Evolutionary conservation across 768 basidiomycete species (phyloP), one percentile per base, ranked within the genome.

Genomic region (Xanthoconium purpureum): DNA sequence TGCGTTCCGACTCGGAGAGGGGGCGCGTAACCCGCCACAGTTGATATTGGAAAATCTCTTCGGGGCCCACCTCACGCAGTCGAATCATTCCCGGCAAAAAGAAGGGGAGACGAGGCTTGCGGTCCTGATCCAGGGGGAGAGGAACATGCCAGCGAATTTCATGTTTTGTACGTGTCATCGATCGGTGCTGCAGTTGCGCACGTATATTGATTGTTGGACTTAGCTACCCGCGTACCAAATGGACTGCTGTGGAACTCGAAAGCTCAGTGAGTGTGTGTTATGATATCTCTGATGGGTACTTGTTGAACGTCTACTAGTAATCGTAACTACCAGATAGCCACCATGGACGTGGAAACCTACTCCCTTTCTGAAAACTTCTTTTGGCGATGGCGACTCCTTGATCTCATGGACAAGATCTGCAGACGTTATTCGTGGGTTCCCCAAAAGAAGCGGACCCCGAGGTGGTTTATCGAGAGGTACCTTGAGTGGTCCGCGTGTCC

Each of bases 391-490:
- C 79, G 78, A 18, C 72, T 83, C 1, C 62, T 81, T 24, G 73
- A 71, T 1, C 62, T 81, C 38, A 77, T 88, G 56, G 62, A 75
- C 0, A 69, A 79, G 29, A 77, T 85, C n/a, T 60, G 73, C 48
- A 54, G 66, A 15, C 71, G 57, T 1, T 75, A 80, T 51, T 59
- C 56, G 5, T 17, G 67, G 18, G 74, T 76, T 1, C 67, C 75
- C 0, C 3, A 71, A 6, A 65, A 72, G 44, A 59, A 72, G 5
- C 77, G 81, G 18, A 79, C 78, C 0, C 76, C 84, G 14, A 68
- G 75, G n/a, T 84, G 78, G 77, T 75, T 83, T 46, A 73, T 81
- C 30, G 59, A 73, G 1, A 67, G 66, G 15, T 87, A 84, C 56
- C 40, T 79, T 3, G 45, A 43, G 5, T 62, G 56, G 20, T 68